These are phyloP conservation scores for Thelonectria discophora DNA, from an alignment of 2,329 filamentous ascomycete species.

Conservation along the genomic window DNA sequence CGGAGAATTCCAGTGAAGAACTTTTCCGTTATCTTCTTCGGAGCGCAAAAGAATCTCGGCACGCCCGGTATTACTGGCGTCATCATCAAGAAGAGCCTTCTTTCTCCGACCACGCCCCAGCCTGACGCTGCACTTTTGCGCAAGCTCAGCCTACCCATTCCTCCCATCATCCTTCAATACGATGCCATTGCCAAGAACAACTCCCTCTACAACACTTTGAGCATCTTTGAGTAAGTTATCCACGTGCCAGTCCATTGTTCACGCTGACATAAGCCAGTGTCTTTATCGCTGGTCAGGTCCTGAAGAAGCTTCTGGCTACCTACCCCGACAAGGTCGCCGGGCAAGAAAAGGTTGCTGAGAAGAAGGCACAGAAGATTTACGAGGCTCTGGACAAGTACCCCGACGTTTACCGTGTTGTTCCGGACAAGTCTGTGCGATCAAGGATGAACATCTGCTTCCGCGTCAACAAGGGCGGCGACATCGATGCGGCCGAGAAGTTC, in stretches of 20 bases:
- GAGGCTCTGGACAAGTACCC: conserved; percentile 76
- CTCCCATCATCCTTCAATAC: conserved; percentile 83
- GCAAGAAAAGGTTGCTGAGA: conserved; percentile 76
- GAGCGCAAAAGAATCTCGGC: conserved; percentile 94
- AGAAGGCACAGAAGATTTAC: conserved; percentile 84
- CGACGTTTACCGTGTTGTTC: conserved; percentile 78
- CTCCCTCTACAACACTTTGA: conserved; percentile 93
- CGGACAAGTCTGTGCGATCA: conserved; percentile 77
- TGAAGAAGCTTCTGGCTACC: conserved; percentile 74
- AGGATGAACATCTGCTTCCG: conserved; percentile 97
- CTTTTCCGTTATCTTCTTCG: conserved; percentile 87
- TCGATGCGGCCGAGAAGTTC: conserved; percentile 76
- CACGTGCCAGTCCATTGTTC: no score
- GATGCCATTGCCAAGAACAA: conserved; percentile 90
- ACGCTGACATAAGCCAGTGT: conserved; percentile 62
- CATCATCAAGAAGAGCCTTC: conserved; percentile 81
- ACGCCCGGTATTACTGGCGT: conserved; percentile 86
- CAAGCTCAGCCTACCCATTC: conserved; percentile 77
- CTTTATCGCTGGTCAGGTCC: conserved; percentile 88
- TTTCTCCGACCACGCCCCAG: conserved; percentile 72
- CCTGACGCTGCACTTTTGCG: conserved; percentile 76
- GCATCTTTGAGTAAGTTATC: conserved; percentile 78
- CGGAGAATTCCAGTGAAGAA: conserved; percentile 79
- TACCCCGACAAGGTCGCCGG: conserved; percentile 76
- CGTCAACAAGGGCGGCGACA: conserved; percentile 66